phyloP scores from a whole-genome alignment of 2,329 filamentous ascomycete genomes.

The Fusarium anthophilum region DNA sequence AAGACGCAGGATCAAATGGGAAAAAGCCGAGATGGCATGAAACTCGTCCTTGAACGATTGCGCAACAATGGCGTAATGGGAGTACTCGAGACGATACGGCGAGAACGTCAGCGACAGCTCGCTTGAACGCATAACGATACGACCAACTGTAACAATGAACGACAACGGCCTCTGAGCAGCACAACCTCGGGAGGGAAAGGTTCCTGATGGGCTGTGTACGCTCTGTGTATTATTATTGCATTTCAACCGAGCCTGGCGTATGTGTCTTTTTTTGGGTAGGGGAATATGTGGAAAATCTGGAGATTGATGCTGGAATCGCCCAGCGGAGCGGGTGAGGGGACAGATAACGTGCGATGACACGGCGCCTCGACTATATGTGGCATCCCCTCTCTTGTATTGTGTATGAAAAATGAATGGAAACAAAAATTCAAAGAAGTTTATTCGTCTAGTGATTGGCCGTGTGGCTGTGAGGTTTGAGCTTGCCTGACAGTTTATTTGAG shows the following conservation, averaged over 20 bases:
- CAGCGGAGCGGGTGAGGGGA: slow-evolving; percentile 14
- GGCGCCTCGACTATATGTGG: slow-evolving; percentile 44
- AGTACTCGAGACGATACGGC: slow-evolving; percentile 64
- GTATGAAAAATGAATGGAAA: slow-evolving; percentile 35
- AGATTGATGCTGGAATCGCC: slow-evolving; percentile 19
- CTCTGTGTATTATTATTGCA: slow-evolving; percentile 47
- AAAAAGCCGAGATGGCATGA: slow-evolving; percentile 86
- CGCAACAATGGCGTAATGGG: slow-evolving; percentile 67
- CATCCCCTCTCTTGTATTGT: slow-evolving; percentile 54
- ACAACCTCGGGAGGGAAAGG: slow-evolving; percentile 17
- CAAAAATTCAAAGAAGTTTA: slow-evolving; percentile 20
- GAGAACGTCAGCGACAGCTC: slow-evolving; percentile 51
- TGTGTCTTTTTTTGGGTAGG: slow-evolving; percentile 42
- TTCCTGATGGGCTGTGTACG: slow-evolving; percentile 32
- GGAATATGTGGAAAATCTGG: slow-evolving; percentile 17
- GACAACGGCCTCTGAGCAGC: slow-evolving; percentile 32
- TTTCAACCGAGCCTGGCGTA: slow-evolving; percentile 49
- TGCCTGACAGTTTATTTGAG: not conserved
- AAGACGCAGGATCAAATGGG: slow-evolving; percentile 81
- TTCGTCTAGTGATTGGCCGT: not conserved
- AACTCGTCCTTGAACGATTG: slow-evolving; percentile 77
- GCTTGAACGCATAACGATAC: slow-evolving; percentile 28
- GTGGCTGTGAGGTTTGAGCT: not conserved
- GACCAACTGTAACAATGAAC: slow-evolving; percentile 41
- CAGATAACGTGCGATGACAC: slow-evolving; percentile 39